Evolutionary conservation across 2,329 filamentous ascomycete genomes (phyloP).

Genomic region (Penicillium sp.): DNA sequence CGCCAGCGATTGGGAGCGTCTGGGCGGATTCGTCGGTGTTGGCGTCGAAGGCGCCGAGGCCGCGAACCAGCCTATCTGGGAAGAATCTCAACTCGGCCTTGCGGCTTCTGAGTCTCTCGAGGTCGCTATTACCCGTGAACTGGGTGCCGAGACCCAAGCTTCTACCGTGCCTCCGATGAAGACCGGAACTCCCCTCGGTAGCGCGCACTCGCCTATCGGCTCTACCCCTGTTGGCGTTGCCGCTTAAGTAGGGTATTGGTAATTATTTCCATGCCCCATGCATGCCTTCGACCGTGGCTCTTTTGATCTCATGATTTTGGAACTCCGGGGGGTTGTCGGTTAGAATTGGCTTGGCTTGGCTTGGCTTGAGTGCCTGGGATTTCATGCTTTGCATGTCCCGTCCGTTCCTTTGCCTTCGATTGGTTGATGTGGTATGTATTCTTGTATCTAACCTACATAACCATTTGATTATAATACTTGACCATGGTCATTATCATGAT

Average conservation of each 20-base stretch:
- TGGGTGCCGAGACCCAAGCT: conserved; percentile 26
- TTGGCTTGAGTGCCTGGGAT: not conserved
- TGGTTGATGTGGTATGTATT: not conserved
- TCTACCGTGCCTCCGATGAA: conserved; percentile 24
- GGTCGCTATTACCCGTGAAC: conserved; percentile 57
- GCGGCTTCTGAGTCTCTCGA: conserved; percentile 60
- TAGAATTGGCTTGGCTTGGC: not conserved
- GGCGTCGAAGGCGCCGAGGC: conserved; percentile 68
- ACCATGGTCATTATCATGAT: not conserved
- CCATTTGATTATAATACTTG: conserved; percentile 4
- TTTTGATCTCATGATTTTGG: not conserved
- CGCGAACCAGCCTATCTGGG: conserved; percentile 81
- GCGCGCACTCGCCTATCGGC: conserved; percentile 25
- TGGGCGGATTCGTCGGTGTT: conserved; percentile 94
- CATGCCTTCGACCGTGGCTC: not conserved
- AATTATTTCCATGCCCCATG: not conserved
- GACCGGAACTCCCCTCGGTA: conserved; percentile 25
- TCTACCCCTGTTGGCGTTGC: conserved; percentile 34
- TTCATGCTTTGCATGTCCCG: not conserved
- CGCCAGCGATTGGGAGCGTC: conserved; percentile 85
- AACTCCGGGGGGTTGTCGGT: not conserved
- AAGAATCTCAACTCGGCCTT: conserved; percentile 82
- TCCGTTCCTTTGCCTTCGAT: not conserved
- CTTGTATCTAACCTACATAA: conserved; percentile 3
- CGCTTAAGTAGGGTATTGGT: conserved; percentile 35